Evolutionary conservation across 208 protist genomes (phyloP), one percentile per base, ranked within the genome.

Genomic region (Angomonas ambiguus): DNA sequence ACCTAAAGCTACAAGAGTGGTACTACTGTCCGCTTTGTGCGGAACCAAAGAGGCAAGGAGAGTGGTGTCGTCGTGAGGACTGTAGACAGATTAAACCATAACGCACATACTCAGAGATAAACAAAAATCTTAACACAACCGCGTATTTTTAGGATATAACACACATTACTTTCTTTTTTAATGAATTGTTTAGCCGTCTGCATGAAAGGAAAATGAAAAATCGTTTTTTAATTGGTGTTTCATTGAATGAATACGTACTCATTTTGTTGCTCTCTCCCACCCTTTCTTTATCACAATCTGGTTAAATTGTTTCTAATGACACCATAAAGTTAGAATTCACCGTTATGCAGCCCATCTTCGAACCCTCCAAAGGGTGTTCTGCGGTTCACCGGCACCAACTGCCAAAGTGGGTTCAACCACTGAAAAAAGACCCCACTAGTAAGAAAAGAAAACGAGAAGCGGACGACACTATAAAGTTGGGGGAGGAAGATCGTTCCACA

Each of bases 21-120:
- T 96, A 96, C 76, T 94, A 88, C 80, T 96, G 91, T 72, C 91
- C 91, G 8, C 68, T 96, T 20, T 96, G 91, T 65, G 91, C 88
- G 0, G 91, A 96, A 67, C 91, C 91, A 11, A 96, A 96, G 69
- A 84, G 86, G 65, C 87, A 91, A 59, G 91, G 88, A 0, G 86
- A 96, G 70, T 94, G 87, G 85, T 96, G 91, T 63, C 77, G 91
- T 1, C 83, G 88, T 1, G 91, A 96, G 70, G 88, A 94, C 41
- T 96, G 91, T 60, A 77, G 91, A 11, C 87, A 94, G 64, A 94
- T 96, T 65, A 94, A 94, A 62, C 91, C 91, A 35, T 96, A 83
- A 69, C 10, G 18, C 49, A 6, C 11, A 30, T 30, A 20, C 33
- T n/a, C 25, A 53, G 6, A 65, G 20, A 32, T 33, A 60, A 20